phyloP scores from a whole-genome alignment of 768 basidiomycete genomes.

The Naganishia randhawae region DNA sequence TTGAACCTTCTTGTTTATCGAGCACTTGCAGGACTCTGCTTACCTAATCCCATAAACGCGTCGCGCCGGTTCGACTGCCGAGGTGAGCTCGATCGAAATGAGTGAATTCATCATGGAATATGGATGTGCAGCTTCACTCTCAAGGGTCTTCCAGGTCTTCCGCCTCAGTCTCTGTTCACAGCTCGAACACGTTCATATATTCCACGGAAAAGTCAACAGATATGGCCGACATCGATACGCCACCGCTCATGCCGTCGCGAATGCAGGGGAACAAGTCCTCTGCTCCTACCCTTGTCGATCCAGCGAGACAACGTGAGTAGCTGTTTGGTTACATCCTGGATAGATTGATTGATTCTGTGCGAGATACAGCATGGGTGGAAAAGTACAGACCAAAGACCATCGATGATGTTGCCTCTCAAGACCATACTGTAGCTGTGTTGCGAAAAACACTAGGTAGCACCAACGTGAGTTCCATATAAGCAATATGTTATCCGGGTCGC shows the following conservation, averaged over 20 bases:
- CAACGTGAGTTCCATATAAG: constrained; percentile 61
- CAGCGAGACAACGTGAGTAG: constrained; percentile 24
- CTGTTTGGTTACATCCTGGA: not conserved
- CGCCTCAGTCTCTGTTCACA: no score
- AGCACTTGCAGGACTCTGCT: not conserved
- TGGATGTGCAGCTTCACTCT: not conserved
- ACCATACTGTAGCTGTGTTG: constrained; percentile 88
- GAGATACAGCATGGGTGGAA: constrained; percentile 75
- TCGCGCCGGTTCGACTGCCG: not conserved
- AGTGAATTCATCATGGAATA: not conserved
- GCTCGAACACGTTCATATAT: not conserved
- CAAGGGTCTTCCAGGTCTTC: no score
- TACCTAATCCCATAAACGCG: not conserved
- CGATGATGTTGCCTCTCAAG: constrained; percentile 94
- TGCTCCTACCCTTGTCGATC: constrained; percentile 19
- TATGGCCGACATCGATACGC: constrained; percentile 18
- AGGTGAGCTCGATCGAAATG: not conserved
- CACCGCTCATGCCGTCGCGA: constrained; percentile 7
- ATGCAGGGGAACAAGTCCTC: not conserved
- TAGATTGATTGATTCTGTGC: not conserved
- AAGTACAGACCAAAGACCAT: constrained; percentile 99
- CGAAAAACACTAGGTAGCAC: constrained; percentile 84
- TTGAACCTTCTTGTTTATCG: constrained; percentile 1
- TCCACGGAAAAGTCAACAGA: not conserved
- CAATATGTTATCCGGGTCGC: not conserved